Base-by-base conservation (phyloP, 768 basidiomycete genomes). In the Cantharellus anzutake region DNA sequence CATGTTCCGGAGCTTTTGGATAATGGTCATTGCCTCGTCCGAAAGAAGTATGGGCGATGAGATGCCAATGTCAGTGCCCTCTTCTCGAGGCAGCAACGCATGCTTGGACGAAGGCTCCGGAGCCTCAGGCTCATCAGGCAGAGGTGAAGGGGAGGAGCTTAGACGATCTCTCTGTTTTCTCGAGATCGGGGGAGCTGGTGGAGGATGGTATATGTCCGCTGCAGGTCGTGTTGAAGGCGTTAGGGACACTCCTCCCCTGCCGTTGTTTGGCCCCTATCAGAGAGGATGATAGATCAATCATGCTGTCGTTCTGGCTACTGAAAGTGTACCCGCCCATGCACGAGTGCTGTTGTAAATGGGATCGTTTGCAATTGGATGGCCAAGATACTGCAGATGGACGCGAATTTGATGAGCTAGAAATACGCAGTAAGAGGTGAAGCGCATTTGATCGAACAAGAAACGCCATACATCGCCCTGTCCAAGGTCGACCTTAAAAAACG, bases 351-450 rank as follows among this genome's bases (percentile, higher is more conserved):
- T 84, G 70, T 99, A 99, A 2, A 98, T 78, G 2, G 92, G 88
- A 65, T 98, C 96, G 68, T 99, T 98, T 5, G 89, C 87, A 63
- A 99, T 91, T 0, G 96, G 85, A 67, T 87, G 74, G 0, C 94
- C 96, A 60, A 99, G 79, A 70, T 78, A 97, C 70, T 98, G 96
- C 2, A 99, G 78, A 67, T 99, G 96, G 2, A 99, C 94, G 56
- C 96, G 80, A 60, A 98, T 87, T 70, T 99, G 96, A 71, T 99
- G 96, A 0, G 96, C 92, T 96, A 56, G 20, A 50, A 60, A 65
- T 57, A 11, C 48, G 60, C 51, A 7, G 58, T 39, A 4, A 41
- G 41, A 44, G 29, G 35, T 3, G 5, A 51, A 5, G 41, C 2
- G 14, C 11, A 52, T 38, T 50, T 56, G 51, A 59, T 35, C 42